Evolutionary conservation across 2,329 filamentous ascomycete species (phyloP), one percentile per base, ranked within the genome.

Genomic region (Diaporthe sp.): DNA sequence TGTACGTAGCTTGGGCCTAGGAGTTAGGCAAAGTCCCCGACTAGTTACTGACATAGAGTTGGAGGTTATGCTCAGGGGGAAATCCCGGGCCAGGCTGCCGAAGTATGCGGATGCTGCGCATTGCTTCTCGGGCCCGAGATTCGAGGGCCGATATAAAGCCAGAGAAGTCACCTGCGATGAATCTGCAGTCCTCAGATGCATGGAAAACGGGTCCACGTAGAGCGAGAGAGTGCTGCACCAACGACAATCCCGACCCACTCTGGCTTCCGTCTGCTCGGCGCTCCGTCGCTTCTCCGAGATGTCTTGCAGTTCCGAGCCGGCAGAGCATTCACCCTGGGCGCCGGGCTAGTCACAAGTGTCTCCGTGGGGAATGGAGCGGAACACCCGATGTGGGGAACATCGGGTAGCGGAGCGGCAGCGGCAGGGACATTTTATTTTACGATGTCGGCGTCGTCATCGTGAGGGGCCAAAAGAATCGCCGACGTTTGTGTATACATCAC

Each of bases 391-490:
- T 68, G 44, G 44, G 44, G 44, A 51, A 53, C 46, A 34, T 68
- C 62, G 62, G 62, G 46, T 68, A 68, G 62, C 62, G 62, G 62
- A 68, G 62, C 62, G 62, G 62, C 62, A 68, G 62, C 62, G 46
- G 65, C 31, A 53, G 31, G 46, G 65, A 34, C 65, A 68, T 53
- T 68, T 68, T 8, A 53, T 22, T 68, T 53, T 53, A 39, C 46
- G 46, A 25, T 37, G 46, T 28, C 46, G 42, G 46, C 65, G 46
- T 68, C 65, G 65, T 53, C 65, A 53, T 68, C 31, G 65, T 68
- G 65, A 68, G 65, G 46, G 65, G 65, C 44, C 46, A 53, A 53
- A 53, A 68, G 46, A 68, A 68, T 53, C 31, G 65, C 65, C 65
- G 65, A 19, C 31, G 19, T 25, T 28, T 8, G 0, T 42, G 46